phyloP scores from a whole-genome alignment of 1,284 basidiomycete genomes.

The Sanghuangporus sanghuang region DNA sequence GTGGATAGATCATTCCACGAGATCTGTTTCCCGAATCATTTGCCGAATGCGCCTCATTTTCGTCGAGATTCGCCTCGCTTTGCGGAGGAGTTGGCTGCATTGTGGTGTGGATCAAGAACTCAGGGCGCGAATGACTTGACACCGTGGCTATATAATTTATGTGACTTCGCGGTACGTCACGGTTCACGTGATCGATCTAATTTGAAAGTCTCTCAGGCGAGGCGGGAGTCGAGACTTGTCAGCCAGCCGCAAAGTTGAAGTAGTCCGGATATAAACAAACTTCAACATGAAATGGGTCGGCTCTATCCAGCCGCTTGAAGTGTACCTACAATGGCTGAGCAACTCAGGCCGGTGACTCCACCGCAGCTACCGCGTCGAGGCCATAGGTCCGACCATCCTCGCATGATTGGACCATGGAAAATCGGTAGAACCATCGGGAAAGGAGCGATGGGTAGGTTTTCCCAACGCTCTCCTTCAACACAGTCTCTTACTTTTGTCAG shows the following conservation, averaged over 20 bases:
- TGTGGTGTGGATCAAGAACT: neutral
- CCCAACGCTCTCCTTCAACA: neutral
- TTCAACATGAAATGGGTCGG: neutral
- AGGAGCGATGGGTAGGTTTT: conserved; percentile 75
- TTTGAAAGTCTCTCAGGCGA: neutral
- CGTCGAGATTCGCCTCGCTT: neutral
- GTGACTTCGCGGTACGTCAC: neutral
- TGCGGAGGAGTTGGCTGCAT: conserved; percentile 12
- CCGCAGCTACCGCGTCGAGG: conserved; percentile 29
- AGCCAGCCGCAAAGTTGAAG: neutral
- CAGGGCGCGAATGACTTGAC: neutral
- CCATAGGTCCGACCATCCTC: conserved; percentile 51
- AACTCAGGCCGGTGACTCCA: conserved; percentile 8
- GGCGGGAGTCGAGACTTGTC: neutral
- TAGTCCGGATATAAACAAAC: neutral
- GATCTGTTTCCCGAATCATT: neutral
- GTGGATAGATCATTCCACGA: conserved; percentile 30
- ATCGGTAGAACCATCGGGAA: conserved; percentile 91
- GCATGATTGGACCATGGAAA: conserved; percentile 90
- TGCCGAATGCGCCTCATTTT: neutral
- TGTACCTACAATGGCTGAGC: conserved; percentile 15
- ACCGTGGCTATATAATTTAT: no score
- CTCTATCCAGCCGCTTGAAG: neutral
- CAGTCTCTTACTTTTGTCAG: conserved; percentile 35
- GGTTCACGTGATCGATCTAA: neutral